Evolutionary conservation across 176 grass and related monocot species (phyloP).

Genomic region (Bromus sterilis): DNA sequence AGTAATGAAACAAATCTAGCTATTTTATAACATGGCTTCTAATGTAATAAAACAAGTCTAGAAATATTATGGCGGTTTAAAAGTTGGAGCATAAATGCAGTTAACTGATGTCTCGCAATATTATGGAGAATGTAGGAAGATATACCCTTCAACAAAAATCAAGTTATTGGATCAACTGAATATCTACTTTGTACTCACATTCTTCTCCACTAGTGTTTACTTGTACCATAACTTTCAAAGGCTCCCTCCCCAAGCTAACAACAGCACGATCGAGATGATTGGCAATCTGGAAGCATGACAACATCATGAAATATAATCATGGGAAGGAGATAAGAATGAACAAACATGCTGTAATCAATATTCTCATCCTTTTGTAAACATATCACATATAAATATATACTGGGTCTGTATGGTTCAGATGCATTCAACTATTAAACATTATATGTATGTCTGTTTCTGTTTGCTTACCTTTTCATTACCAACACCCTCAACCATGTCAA

Average conservation of each 20-base stretch:
- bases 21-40: neutral
- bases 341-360: neutral
- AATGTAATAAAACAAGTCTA: neutral
- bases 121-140: neutral
- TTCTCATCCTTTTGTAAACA: neutral
- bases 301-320: neutral
- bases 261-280: conserved; percentile 77
- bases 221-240: conserved; percentile 87
- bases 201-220: conserved; percentile 99
- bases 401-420: neutral
- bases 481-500: conserved; percentile 89
- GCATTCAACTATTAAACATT: neutral
- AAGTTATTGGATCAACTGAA: neutral
- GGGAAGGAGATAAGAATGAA: neutral
- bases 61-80: no score
- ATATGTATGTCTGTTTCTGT: neutral
- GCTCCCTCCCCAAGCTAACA: conserved; percentile 58
- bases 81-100: neutral
- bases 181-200: conserved; percentile 46
- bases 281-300: conserved; percentile 51
- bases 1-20: neutral
- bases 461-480: conserved; percentile 68
- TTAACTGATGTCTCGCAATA: neutral
- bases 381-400: neutral
- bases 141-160: neutral